Base-by-base conservation (phyloP, 1,284 basidiomycete species). In the Ustanciosporium gigantosporum region DNA sequence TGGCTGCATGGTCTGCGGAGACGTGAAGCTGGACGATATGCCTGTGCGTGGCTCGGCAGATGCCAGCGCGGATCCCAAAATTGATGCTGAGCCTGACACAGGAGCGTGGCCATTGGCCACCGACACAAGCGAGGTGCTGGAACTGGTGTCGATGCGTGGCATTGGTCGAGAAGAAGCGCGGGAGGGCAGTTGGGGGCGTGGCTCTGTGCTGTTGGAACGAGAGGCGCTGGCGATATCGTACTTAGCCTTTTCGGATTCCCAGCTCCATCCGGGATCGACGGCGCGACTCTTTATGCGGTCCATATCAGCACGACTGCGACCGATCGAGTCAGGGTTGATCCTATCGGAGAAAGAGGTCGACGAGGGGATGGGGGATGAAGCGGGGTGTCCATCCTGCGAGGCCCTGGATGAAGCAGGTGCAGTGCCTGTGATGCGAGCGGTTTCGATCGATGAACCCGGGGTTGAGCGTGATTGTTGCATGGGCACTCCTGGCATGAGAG, bases 231-330 rank as follows among this genome's bases (percentile, higher is more conserved):
- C 27, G 15, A 41, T 19, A 29, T 65, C 61, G 41, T 59, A 36
- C 35, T 55, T 53, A 46, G 58, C 61, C 24, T 44, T 39, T 35
- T 65, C 61, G 44, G 45, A 46, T 19, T 65, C 61, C 61, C 61
- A 65, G 41, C 55, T 65, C 61, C 61, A 65, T 3, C 61, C 61
- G 32, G 61, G 61, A 47, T 65, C 61, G 22, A 65, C 61, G 3
- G 61, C 61, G 16, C 61, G 50, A 22, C 61, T 65, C 41, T 65
- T 65, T 40, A 65, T 65, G 9, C 61, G 29, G 16, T 65, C 61
- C 55, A 58, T 65, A 31, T 65, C 55, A 21, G 55, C 55, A 34
- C 61, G 61, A n/a, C 35, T 52, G 27, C 52, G 52, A 21, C 48
- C 41, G 31, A 9, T 41, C 5, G 41, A 13, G 25, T 62, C 52